Evolutionary conservation across 805 yeast genomes (phyloP).

Genomic region (Candida ovalis): DNA sequence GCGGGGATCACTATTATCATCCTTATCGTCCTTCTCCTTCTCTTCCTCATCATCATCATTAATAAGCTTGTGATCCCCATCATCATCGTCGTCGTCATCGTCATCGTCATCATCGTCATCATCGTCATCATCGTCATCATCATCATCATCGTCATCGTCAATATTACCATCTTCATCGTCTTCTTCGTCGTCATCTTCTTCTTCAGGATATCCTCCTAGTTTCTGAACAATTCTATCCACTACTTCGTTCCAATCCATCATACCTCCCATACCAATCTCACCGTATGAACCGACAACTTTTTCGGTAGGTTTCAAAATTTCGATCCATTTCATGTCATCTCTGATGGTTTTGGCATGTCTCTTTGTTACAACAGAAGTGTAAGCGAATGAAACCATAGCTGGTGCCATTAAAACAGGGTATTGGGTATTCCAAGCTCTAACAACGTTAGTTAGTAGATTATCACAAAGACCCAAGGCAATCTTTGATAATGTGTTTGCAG

Average conservation of each 20-base stretch:
- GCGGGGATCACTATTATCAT: background rate
- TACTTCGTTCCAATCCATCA: slow-evolving; percentile 65
- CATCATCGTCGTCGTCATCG: slow-evolving; percentile 24
- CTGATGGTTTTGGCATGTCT: slow-evolving; percentile 48
- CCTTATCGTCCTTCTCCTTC: slow-evolving; percentile 18
- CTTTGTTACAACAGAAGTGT: slow-evolving; percentile 52
- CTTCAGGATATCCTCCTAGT: slow-evolving; percentile 49
- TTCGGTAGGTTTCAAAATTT: slow-evolving; percentile 55
- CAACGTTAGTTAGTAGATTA: slow-evolving; percentile 53
- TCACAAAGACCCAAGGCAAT: slow-evolving; percentile 57
- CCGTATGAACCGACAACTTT: slow-evolving; percentile 53
- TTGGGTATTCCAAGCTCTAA: slow-evolving; percentile 59
- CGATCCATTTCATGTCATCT: slow-evolving; percentile 66
- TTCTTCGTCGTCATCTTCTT: slow-evolving; percentile 50
- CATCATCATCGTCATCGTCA: slow-evolving; percentile 19
- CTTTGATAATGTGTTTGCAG: slow-evolving; percentile 55
- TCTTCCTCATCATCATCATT: slow-evolving; percentile 29
- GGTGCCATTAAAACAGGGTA: slow-evolving; percentile 57
- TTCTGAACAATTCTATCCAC: slow-evolving; percentile 52
- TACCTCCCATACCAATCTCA: slow-evolving; percentile 65
- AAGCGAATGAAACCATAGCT: slow-evolving; percentile 59
- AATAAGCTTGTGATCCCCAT: slow-evolving; percentile 15
- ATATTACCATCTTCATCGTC: slow-evolving; percentile 33
- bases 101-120: slow-evolving; percentile 27
- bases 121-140: slow-evolving; percentile 28